Conservation (phyloP, 148 eudicot species). For the Camellia sinensis region DNA sequence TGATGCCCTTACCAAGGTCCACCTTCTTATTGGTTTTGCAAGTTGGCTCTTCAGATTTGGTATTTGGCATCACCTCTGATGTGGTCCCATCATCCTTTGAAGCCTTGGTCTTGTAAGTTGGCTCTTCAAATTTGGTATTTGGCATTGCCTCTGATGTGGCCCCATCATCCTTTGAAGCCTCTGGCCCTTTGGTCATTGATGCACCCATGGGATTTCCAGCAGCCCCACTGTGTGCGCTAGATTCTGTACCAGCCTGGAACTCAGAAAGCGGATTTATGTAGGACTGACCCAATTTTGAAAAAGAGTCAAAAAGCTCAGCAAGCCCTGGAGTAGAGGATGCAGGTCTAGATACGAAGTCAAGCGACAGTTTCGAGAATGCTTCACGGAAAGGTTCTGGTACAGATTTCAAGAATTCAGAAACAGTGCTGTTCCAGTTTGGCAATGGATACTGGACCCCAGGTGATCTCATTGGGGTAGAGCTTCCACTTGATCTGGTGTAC, state of each 20-base stretch:
- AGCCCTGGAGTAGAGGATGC: constrained; percentile 41
- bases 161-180: constrained; percentile 23
- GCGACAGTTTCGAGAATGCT: constrained; percentile 38
- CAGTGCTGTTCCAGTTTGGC: constrained; percentile 26
- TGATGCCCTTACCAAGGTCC: not conserved
- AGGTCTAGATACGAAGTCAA: constrained; percentile 49
- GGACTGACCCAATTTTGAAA: constrained; percentile 39
- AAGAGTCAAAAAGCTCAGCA: constrained; percentile 39
- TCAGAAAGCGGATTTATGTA: constrained; percentile 31
- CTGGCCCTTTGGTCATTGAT: constrained; percentile 15
- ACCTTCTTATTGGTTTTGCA: constrained; percentile 1
- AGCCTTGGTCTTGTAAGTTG: constrained; percentile 7
- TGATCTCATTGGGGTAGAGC: constrained; percentile 39
- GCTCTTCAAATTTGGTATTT: constrained; percentile 9
- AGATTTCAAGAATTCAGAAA: constrained; percentile 43
- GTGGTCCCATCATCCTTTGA: constrained; percentile 6
- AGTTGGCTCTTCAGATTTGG: constrained; percentile 10
- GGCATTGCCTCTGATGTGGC: constrained; percentile 11
- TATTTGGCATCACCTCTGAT: constrained; percentile 3
- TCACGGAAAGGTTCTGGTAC: constrained; percentile 54
- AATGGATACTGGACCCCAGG: constrained; percentile 24
- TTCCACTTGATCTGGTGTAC: constrained; percentile 35
- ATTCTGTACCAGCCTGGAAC: constrained; percentile 12
- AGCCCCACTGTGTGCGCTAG: constrained; percentile 12
- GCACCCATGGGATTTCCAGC: not conserved